phyloP scores from a whole-genome alignment of 306 rosid species.

The Sesbania bispinosa region DNA sequence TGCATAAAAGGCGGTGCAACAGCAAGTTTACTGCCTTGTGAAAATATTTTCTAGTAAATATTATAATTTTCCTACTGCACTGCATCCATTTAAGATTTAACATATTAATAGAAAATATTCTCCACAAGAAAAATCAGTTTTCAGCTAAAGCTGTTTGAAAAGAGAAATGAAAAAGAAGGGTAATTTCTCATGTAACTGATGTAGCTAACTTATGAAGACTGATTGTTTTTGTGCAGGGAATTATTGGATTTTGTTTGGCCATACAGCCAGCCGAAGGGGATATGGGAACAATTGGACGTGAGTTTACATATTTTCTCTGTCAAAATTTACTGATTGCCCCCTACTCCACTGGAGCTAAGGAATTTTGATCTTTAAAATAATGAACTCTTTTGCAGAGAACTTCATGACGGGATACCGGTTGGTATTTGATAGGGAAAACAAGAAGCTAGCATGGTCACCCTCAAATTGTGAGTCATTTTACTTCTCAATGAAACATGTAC shows the following conservation, averaged over 20 bases:
- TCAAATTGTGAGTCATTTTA: slow-evolving; percentile 69
- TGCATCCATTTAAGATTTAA: slow-evolving; percentile 2
- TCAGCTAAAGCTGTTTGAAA: not conserved
- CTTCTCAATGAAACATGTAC: not conserved
- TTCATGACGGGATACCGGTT: slow-evolving; percentile 80
- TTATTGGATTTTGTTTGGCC: slow-evolving; percentile 76
- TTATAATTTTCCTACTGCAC: not conserved
- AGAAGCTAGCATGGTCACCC: slow-evolving; percentile 81
- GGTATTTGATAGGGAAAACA: slow-evolving; percentile 78
- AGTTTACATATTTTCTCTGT: slow-evolving; percentile 35
- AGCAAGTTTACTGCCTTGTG: not conserved
- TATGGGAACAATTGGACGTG: slow-evolving; percentile 85
- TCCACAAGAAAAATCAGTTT: not conserved
- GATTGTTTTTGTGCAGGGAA: slow-evolving; percentile 56
- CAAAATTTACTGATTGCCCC: slow-evolving; percentile 1
- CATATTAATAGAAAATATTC: not conserved
- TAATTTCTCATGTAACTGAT: not conserved
- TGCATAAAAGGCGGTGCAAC: not conserved
- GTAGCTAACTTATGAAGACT: slow-evolving; percentile 13
- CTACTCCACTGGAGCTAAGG: not conserved
- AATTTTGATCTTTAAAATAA: slow-evolving; percentile 4
- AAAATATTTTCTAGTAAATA: not conserved
- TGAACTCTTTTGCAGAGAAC: slow-evolving; percentile 61
- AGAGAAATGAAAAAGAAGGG: not conserved
- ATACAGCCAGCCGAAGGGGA: slow-evolving; percentile 72